Evolutionary conservation across 179 eudicot species (phyloP), one percentile per base, ranked within the genome.

Genomic region (Beta corolliflora): DNA sequence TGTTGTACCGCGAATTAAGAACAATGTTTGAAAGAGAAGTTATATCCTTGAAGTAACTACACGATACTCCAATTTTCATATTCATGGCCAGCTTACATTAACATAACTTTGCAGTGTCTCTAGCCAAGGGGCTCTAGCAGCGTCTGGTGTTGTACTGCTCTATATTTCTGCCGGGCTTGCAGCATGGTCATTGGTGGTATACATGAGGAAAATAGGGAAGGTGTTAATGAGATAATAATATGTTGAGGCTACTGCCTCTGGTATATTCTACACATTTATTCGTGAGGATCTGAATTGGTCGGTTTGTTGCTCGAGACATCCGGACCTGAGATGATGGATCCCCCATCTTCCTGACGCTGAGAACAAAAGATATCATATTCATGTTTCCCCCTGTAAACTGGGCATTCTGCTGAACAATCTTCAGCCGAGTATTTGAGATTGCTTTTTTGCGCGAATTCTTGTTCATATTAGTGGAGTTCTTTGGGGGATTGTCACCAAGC

Each of bases 161-260:
- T 94, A 94, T 73, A 19, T 91, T 50, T 96, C 99, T 61, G 96
- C 99, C 3, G 89, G 97, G 86, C 94, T 96, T 63, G 92, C 99
- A 77, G 88, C 93, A 75, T 96, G 99, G 99, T 96, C 99, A 52
- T 85, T 94, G 70, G 86, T 88, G 77, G 97, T 94, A 78, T 96
- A 96, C 83, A 90, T 91, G 97, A 92, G 88, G 88, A 96, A 96
- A 83, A 96, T 96, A 75, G 89, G 91, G 93, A 94, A 90, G 90
- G 96, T 96, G 56, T 83, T 96, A 86, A 77, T 93, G 78, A 90
- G 82, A 86, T 92, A 85, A 74, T 64, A 61, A 66, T 79, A 13
- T 5, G 29, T 31, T 11, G 3, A 23, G 68, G 66, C 59, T 73
- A 70, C 71, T 73, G 76, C 81, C 55, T 21, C 44, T 59, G 78